These are phyloP conservation scores for Plenodomus biglobosus DNA, from an alignment of 2,329 filamentous ascomycete genomes.

Conservation along the genomic window DNA sequence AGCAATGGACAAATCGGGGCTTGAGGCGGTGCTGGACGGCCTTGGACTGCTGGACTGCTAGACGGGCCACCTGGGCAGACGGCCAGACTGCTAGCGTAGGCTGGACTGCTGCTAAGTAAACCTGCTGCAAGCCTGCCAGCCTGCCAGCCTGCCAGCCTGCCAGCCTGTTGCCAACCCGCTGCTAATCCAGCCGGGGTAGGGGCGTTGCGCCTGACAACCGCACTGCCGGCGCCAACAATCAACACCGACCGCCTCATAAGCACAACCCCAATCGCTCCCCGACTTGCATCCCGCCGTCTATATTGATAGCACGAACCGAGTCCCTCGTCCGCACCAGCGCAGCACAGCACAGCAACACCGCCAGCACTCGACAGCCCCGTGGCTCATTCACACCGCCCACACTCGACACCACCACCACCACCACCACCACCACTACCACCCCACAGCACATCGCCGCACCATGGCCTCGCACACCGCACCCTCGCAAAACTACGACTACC, in stretches of 20 bases:
- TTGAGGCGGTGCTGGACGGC: slow-evolving; percentile 6
- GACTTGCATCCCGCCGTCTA: slow-evolving; percentile 18
- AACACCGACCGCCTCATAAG: slow-evolving; percentile 20
- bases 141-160: too few species aligned
- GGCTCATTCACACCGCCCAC: background rate
- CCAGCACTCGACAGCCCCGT: background rate
- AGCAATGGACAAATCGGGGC: too few species aligned
- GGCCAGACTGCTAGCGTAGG: too few species aligned
- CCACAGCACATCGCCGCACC: slow-evolving; percentile 2
- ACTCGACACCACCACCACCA: slow-evolving; percentile 3
- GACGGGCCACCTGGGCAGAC: too few species aligned
- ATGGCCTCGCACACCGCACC: slow-evolving; percentile 30
- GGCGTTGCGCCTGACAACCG: background rate
- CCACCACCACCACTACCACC: slow-evolving; percentile 1
- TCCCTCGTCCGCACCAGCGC: background rate
- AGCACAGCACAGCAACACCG: too few species aligned
- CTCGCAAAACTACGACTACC: slow-evolving; percentile 56
- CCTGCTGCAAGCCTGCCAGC: too few species aligned
- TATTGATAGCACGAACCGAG: slow-evolving; percentile 30
- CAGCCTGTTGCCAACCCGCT: too few species aligned
- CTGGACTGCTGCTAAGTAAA: too few species aligned
- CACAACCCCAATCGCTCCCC: slow-evolving; percentile 13
- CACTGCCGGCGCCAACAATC: slow-evolving; percentile 8
- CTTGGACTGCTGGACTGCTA: too few species aligned
- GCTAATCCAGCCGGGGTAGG: slow-evolving; percentile 6